A percentile compares a stretch with the other conserved stretches of the same genome.
Conservation (phyloP, 176 grass and related monocot genomes). For the Coix lacrymajobi region DNA sequence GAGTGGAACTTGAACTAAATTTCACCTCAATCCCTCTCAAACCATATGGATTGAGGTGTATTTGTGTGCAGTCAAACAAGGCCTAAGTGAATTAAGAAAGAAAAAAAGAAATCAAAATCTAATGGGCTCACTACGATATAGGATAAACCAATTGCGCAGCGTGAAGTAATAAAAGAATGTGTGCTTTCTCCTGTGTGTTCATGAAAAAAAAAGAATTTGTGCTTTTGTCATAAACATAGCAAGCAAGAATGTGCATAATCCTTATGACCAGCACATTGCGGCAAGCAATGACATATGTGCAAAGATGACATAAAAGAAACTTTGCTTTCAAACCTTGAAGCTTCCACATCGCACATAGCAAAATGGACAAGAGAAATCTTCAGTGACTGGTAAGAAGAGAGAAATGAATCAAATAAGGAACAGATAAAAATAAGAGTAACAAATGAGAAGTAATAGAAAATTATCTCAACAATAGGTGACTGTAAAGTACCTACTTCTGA, state of each 20-base stretch:
- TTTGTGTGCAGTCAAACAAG: too few species aligned
- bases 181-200: not conserved
- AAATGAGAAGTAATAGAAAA: constrained; percentile 8
- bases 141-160: not conserved
- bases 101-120: not conserved
- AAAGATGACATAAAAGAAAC: constrained; percentile 17
- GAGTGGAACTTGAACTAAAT: too few species aligned
- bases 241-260: constrained; percentile 16
- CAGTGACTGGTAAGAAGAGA: constrained; percentile 70
- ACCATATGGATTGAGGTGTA: too few species aligned
- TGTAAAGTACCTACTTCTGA: not conserved
- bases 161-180: not conserved
- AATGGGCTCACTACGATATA: not conserved
- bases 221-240: constrained; percentile 3
- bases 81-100: not conserved
- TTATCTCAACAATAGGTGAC: constrained; percentile 1
- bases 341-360: constrained; percentile 85
- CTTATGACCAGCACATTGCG: not conserved
- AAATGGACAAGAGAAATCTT: constrained; percentile 97
- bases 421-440: not conserved
- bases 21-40: too few species aligned
- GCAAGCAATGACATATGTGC: not conserved
- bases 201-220: not conserved
- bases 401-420: constrained; percentile 22
- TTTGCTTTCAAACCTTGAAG: constrained; percentile 66